Evolutionary conservation across 495 filamentous ascomycete species (phyloP), one percentile per base, ranked within the genome.

Genomic region (Talaromyces wortmannii): DNA sequence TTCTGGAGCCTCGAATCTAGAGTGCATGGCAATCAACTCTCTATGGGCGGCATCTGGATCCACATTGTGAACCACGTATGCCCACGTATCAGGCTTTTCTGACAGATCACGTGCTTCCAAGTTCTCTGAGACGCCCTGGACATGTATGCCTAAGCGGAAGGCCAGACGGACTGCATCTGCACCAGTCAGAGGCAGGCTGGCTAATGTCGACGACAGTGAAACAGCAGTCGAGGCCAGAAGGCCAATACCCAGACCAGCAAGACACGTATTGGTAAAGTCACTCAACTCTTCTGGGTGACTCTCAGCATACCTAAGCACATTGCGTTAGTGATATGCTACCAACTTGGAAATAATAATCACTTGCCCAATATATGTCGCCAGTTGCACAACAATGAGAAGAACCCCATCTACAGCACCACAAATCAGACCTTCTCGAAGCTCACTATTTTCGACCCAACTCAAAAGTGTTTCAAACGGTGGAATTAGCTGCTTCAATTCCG

Each of bases 341-440:
- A 42, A 31, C 52, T 23, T 50, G 47, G 42, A 31, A 15, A 40
- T 57, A 47, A 40, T 10, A 31, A 42, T 16, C 16, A 69, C 67
- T 45, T 64, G 74, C 71, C 72, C 74, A 17, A 78, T 78, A 40
- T 67, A 64, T 4, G 60, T 59, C 8, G 51, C 70, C 3, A 78
- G 33, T 55, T 78, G 52, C 17, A 72, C 18, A 6, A 63, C 48
- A 56, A 52, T 59, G n/a, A 78, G 62, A 7, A 79, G 58, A 0
- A 66, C 55, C 12, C 72, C 67, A 31, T 74, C 69, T 17, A 77
- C 57, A 31, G 75, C 57, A 12, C 62, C 74, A 31, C 66, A 57
- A 12, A 77, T 51, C 8, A 56, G 63, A 11, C 70, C 66, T 12
- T 67, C 45, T 7, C 67, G 63, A 23, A 71, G 58, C 15, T 67